phyloP scores from a whole-genome alignment of 208 protist species.

The Perkinsela sp. region DNA sequence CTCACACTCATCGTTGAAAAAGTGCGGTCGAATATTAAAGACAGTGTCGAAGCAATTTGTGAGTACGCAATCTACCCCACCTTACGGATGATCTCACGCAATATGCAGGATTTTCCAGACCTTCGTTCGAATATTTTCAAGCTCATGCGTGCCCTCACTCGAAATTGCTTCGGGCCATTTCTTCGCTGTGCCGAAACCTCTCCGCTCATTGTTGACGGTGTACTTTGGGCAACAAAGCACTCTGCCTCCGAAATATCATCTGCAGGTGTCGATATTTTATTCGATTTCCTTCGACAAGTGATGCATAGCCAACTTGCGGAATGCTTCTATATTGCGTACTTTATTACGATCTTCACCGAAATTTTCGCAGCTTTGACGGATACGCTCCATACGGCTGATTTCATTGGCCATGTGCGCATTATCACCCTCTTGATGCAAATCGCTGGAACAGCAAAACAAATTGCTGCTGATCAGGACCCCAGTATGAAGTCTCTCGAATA shows the following conservation, averaged over 20 bases:
- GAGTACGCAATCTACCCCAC: constrained; percentile 84
- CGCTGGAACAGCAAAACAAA: constrained; percentile 12
- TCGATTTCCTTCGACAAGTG: constrained; percentile 60
- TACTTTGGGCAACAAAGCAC: constrained; percentile 93
- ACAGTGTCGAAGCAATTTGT: constrained; percentile 70
- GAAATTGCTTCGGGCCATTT: constrained; percentile 62
- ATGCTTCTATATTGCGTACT: constrained; percentile 31
- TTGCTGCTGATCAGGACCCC: background rate
- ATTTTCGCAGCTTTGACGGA: constrained; percentile 44
- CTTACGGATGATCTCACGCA: constrained; percentile 86
- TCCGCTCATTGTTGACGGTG: constrained; percentile 65
- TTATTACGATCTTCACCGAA: constrained; percentile 38
- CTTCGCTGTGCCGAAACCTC: constrained; percentile 21
- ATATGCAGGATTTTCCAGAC: constrained; percentile 84
- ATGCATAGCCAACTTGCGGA: constrained; percentile 15
- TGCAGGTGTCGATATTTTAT: constrained; percentile 64
- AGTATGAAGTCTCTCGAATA: background rate
- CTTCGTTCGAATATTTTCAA: constrained; percentile 88
- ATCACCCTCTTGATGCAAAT: constrained; percentile 30
- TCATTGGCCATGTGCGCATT: constrained; percentile 27
- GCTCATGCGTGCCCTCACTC: constrained; percentile 78
- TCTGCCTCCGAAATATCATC: constrained; percentile 73
- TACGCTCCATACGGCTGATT: constrained; percentile 38
- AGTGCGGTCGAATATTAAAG: constrained; percentile 25
- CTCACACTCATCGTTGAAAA: constrained; percentile 61